Evolutionary conservation across 1,284 basidiomycete genomes (phyloP).

Genomic region (Austroboletus rostrupii): DNA sequence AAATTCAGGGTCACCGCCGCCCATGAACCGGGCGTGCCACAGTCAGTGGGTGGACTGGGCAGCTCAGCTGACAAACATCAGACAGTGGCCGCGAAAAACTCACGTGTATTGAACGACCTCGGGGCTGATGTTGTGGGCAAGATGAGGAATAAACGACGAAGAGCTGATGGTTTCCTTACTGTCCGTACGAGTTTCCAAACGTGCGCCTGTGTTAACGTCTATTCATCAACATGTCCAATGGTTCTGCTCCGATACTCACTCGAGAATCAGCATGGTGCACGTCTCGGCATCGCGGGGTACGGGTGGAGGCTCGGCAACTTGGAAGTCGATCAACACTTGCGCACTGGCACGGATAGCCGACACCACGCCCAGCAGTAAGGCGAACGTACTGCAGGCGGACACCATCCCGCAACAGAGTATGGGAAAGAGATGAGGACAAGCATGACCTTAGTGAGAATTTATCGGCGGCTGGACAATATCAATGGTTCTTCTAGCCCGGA

Average conservation of each 20-base stretch:
- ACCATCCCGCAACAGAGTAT: background rate
- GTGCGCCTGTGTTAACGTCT: conserved; percentile 45
- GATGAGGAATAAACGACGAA: background rate
- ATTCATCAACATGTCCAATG: background rate
- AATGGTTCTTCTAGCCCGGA: too few species aligned
- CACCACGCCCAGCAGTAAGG: conserved; percentile 11
- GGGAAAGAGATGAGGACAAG: too few species aligned
- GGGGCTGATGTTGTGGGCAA: conserved; percentile 38
- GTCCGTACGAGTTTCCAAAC: conserved; percentile 68
- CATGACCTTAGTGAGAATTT: too few species aligned
- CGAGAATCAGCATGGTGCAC: conserved; percentile 61
- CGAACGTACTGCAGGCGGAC: conserved; percentile 7
- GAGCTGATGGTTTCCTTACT: conserved; percentile 38
- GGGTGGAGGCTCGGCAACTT: conserved; percentile 66
- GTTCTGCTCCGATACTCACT: conserved; percentile 40
- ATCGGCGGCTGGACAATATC: too few species aligned
- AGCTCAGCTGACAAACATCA: background rate
- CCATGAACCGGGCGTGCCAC: conserved; percentile 70
- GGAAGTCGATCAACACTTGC: conserved; percentile 62
- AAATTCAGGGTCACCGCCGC: conserved; percentile 71
- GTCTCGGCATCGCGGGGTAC: conserved; percentile 54
- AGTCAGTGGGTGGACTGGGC: conserved; percentile 63
- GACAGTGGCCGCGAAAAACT: conserved; percentile 21
- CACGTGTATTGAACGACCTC: conserved; percentile 65
- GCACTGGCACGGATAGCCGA: conserved; percentile 24